Percentiles rank a stretch among this genome's conserved stretches.
These are phyloP conservation scores for Clavariopsis aquatica DNA, from an alignment of 495 filamentous ascomycete genomes.

Conservation along the genomic window DNA sequence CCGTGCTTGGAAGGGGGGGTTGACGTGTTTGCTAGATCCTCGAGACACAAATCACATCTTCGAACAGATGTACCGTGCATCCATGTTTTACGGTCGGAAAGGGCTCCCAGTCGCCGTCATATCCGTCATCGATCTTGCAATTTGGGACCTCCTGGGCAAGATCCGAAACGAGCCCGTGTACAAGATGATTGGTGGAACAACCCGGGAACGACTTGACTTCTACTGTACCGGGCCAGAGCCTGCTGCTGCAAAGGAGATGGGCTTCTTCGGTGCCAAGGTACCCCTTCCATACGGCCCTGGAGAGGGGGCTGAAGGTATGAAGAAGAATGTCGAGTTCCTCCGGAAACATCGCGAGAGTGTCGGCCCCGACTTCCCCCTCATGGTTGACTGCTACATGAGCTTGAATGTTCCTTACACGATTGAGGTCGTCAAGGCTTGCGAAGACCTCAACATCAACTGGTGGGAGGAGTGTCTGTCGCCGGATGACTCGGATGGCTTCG, in stretches of 20 bases:
- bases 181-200: conserved; percentile 86
- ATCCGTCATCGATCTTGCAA: conserved; percentile 85
- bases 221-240: conserved; percentile 94
- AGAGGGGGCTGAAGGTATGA: conserved; percentile 74
- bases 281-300: conserved; percentile 85
- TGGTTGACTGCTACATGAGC: conserved; percentile 97
- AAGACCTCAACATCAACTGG: conserved; percentile 88
- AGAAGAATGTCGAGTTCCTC: conserved; percentile 87
- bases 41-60: conserved; percentile 85
- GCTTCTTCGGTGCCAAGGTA: conserved; percentile 87
- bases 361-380: conserved; percentile 85
- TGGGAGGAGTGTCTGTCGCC: conserved; percentile 92
- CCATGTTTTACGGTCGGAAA: conserved; percentile 94
- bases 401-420: conserved; percentile 90
- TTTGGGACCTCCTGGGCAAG: conserved; percentile 91
- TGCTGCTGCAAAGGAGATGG: conserved; percentile 71
- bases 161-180: conserved; percentile 90
- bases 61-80: conserved; percentile 93
- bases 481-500: conserved; percentile 88
- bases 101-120: conserved; percentile 87
- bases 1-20: no score
- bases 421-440: conserved; percentile 76
- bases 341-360: conserved; percentile 79
- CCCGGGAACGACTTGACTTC: conserved; percentile 76
- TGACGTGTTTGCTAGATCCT: conserved; percentile 56